Percentiles rank a stretch among this genome's conserved stretches.
These are phyloP conservation scores for Liquidambar formosana DNA, from an alignment of 164 flowering plant genomes.

Conservation along the genomic window DNA sequence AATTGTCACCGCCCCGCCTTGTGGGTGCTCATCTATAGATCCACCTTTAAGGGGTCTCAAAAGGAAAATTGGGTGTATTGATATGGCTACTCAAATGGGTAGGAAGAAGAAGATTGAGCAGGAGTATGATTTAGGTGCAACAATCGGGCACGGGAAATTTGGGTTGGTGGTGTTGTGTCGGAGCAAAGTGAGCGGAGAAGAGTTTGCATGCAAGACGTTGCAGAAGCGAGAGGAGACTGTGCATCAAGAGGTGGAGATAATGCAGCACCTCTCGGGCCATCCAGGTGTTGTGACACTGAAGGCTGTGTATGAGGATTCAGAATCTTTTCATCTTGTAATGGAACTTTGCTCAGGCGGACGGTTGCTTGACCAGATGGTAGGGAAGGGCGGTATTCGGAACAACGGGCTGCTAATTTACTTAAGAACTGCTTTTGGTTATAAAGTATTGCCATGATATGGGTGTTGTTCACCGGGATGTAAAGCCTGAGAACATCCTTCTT, in stretches of 20 bases:
- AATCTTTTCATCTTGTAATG: slow-evolving; percentile 36
- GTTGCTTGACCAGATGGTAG: slow-evolving; percentile 30
- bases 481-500: slow-evolving; percentile 40
- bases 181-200: slow-evolving; percentile 19
- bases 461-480: slow-evolving; percentile 37
- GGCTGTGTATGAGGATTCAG: slow-evolving; percentile 36
- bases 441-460: slow-evolving; percentile 37
- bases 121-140: not conserved
- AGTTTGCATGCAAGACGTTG: slow-evolving; percentile 36
- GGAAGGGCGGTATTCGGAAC: slow-evolving; percentile 30
- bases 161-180: not conserved
- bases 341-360: slow-evolving; percentile 42
- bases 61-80: not conserved
- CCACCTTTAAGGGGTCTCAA: not conserved
- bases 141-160: not conserved
- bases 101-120: not conserved
- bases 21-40: not conserved
- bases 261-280: slow-evolving; percentile 36
- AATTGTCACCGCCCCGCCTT: slow-evolving; percentile 1
- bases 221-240: slow-evolving; percentile 25
- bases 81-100: slow-evolving; percentile 1
- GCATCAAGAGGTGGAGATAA: slow-evolving; percentile 32
- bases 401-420: slow-evolving; percentile 25
- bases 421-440: slow-evolving; percentile 30
- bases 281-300: slow-evolving; percentile 37